Evolutionary conservation across 2,329 filamentous ascomycete genomes (phyloP).

Genomic region (Ascosphaera acerosa): DNA sequence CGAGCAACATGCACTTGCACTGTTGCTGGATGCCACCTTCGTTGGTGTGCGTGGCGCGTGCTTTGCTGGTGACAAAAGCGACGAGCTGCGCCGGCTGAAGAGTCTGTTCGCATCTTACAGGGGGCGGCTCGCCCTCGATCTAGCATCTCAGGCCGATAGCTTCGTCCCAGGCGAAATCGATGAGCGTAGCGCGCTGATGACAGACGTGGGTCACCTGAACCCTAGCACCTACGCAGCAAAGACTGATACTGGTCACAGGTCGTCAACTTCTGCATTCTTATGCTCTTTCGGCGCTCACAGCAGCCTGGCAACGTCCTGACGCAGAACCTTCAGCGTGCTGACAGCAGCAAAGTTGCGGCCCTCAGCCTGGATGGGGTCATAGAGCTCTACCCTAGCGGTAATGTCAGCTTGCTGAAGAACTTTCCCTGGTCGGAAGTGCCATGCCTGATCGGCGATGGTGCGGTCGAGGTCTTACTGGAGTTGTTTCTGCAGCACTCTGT

Average conservation of each 20-base stretch:
- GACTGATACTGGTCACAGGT: slow-evolving; percentile 17
- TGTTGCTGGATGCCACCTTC: slow-evolving; percentile 42
- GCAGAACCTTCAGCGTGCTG: background rate
- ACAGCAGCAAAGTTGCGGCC: background rate
- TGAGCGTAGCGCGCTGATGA: no score
- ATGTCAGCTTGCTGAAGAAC: slow-evolving; percentile 41
- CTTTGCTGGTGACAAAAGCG: background rate
- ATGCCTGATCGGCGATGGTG: slow-evolving; percentile 44
- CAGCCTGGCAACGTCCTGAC: background rate
- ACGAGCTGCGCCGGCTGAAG: background rate
- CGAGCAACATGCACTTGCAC: slow-evolving; percentile 16
- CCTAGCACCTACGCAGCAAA: no score
- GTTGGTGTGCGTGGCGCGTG: slow-evolving; percentile 28
- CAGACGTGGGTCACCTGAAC: no score
- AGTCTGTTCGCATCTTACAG: background rate
- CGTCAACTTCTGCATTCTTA: slow-evolving; percentile 53
- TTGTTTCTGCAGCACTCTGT: slow-evolving; percentile 37
- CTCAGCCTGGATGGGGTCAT: slow-evolving; percentile 27
- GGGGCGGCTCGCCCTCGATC: background rate
- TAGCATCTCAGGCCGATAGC: background rate
- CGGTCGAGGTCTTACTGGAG: slow-evolving; percentile 52
- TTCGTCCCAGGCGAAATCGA: background rate
- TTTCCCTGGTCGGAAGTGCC: slow-evolving; percentile 53
- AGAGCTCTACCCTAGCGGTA: slow-evolving; percentile 38
- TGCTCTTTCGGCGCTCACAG: slow-evolving; percentile 18